phyloP scores from a whole-genome alignment of 2,329 filamentous ascomycete species.

The Davidsoniella australis region DNA sequence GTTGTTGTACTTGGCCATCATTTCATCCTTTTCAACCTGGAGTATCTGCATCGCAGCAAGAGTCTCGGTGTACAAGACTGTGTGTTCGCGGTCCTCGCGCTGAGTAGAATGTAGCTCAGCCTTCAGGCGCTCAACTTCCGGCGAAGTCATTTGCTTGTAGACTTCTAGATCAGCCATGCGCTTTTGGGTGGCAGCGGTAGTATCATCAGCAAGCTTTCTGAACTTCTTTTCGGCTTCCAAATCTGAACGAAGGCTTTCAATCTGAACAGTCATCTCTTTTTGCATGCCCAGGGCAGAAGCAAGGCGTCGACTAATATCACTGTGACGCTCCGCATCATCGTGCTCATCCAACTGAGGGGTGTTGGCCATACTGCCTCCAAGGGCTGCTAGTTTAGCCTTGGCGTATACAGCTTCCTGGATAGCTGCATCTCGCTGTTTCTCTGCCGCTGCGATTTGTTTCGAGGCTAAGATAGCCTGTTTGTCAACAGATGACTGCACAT shows the following conservation, averaged over 20 bases:
- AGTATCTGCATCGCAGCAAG: slow-evolving; percentile 57
- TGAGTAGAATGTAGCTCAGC: slow-evolving; percentile 71
- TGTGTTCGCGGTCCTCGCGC: slow-evolving; percentile 62
- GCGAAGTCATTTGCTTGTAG: slow-evolving; percentile 66
- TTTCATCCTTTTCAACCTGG: slow-evolving; percentile 70
- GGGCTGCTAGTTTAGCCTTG: slow-evolving; percentile 74
- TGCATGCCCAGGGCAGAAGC: slow-evolving; percentile 67
- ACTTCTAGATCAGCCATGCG: slow-evolving; percentile 70
- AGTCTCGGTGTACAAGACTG: slow-evolving; percentile 60
- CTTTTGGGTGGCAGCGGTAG: slow-evolving; percentile 62
- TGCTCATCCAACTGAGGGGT: slow-evolving; percentile 42
- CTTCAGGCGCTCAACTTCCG: slow-evolving; percentile 71
- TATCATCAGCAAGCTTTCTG: slow-evolving; percentile 76
- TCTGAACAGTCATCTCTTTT: slow-evolving; percentile 59
- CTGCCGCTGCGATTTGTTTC: slow-evolving; percentile 79
- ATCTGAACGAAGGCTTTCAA: slow-evolving; percentile 53
- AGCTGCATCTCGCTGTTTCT: slow-evolving; percentile 87
- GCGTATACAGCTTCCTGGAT: slow-evolving; percentile 89
- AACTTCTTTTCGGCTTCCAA: slow-evolving; percentile 67
- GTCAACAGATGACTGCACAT: slow-evolving; percentile 80
- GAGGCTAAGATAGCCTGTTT: slow-evolving; percentile 73
- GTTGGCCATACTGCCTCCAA: slow-evolving; percentile 43
- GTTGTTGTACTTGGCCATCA: slow-evolving; percentile 52
- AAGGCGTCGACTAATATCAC: slow-evolving; percentile 63
- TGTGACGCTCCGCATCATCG: slow-evolving; percentile 45